These are phyloP conservation scores for Ophiocordyceps unilateralis DNA, from an alignment of 2,329 filamentous ascomycete genomes.

Conservation along the genomic window DNA sequence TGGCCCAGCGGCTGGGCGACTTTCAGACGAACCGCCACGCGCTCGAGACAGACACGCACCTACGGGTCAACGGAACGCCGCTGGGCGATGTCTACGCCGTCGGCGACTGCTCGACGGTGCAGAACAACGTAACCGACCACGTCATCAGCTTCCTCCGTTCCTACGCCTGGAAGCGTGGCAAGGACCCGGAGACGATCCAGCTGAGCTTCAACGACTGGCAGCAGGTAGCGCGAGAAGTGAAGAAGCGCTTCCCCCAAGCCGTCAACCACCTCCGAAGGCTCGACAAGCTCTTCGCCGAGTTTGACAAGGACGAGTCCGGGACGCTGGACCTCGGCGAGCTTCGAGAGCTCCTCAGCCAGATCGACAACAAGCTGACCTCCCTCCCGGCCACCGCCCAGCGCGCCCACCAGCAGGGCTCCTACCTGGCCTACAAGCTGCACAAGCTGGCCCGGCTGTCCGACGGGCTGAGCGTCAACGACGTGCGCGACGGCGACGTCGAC, in stretches of 20 bases:
- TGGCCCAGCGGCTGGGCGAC: slow-evolving; percentile 61
- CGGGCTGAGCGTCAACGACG: slow-evolving; percentile 60
- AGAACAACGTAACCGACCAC: slow-evolving; percentile 91
- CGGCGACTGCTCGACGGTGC: slow-evolving; percentile 88
- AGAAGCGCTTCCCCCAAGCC: slow-evolving; percentile 81
- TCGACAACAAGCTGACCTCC: slow-evolving; percentile 87
- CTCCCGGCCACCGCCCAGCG: slow-evolving; percentile 90
- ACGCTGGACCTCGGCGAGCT: slow-evolving; percentile 91
- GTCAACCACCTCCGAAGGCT: slow-evolving; percentile 71
- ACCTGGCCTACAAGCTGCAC: slow-evolving; percentile 87
- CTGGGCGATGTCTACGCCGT: slow-evolving; percentile 92
- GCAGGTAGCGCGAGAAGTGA: slow-evolving; percentile 64
- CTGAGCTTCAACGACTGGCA: slow-evolving; percentile 84
- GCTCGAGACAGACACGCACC: slow-evolving; percentile 84
- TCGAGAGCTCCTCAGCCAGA: slow-evolving; percentile 71
- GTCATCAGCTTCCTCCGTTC: slow-evolving; percentile 79
- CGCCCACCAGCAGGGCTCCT: slow-evolving; percentile 87
- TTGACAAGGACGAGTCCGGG: slow-evolving; percentile 84
- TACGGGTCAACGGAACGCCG: slow-evolving; percentile 75
- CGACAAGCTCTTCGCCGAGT: slow-evolving; percentile 78
- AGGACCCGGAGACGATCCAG: slow-evolving; percentile 74
- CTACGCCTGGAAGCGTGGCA: slow-evolving; percentile 80
- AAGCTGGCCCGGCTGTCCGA: slow-evolving; percentile 65
- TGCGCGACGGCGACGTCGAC: slow-evolving; percentile 79
- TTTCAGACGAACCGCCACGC: slow-evolving; percentile 78